Conservation (phyloP, 192 early-diverging fungal genomes). For the Gonapodya sp. region DNA sequence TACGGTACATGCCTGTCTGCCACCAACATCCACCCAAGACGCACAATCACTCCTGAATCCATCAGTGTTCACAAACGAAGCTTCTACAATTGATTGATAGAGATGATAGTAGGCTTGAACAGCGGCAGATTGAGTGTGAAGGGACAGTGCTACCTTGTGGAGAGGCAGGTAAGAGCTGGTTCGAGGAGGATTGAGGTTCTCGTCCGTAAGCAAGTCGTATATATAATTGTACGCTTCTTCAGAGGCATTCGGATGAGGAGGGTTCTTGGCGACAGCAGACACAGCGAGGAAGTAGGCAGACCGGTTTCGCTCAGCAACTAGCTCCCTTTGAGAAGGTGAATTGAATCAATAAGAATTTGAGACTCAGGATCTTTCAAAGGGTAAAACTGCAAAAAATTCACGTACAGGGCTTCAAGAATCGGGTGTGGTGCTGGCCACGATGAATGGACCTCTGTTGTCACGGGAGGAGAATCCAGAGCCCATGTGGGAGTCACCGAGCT, state of each 20-base stretch:
- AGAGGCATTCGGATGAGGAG: not conserved
- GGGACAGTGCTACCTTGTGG: slow-evolving; percentile 57
- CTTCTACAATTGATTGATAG: slow-evolving; percentile 63
- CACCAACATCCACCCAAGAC: slow-evolving; percentile 44
- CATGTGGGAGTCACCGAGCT: too few relatives aligned
- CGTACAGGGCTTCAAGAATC: slow-evolving; percentile 68
- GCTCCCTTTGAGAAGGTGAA: slow-evolving; percentile 6
- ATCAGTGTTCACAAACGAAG: slow-evolving; percentile 26
- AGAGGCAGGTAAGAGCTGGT: slow-evolving; percentile 38
- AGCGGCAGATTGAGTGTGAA: slow-evolving; percentile 63
- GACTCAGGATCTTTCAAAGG: not conserved
- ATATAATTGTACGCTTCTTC: slow-evolving; percentile 26
- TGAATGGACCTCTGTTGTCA: slow-evolving; percentile 34
- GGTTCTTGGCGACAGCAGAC: not conserved
- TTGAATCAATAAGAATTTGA: not conserved
- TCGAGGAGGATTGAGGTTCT: not conserved
- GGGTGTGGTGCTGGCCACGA: slow-evolving; percentile 61
- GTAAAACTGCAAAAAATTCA: not conserved
- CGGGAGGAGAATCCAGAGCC: slow-evolving; percentile 28
- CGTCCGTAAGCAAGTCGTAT: slow-evolving; percentile 25
- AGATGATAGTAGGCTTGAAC: slow-evolving; percentile 75
- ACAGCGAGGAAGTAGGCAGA: not conserved
- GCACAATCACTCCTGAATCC: slow-evolving; percentile 19
- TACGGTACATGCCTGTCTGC: slow-evolving; percentile 52
- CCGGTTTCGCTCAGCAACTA: not conserved